Conservation (phyloP, 2,329 filamentous ascomycete genomes). For the Leptodontidium sp. region DNA sequence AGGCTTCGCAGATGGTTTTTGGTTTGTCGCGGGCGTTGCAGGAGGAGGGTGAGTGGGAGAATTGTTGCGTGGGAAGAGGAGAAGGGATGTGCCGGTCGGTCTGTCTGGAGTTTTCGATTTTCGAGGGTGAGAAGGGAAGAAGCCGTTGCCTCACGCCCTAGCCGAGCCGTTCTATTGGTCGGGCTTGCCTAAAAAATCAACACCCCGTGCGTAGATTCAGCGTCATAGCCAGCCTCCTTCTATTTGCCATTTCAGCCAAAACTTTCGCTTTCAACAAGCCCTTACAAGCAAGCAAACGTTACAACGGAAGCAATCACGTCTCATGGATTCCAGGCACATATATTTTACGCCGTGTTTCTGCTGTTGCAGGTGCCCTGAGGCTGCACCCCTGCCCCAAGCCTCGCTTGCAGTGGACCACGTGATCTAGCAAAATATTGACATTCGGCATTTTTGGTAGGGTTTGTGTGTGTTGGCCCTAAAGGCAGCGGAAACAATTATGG, state of each 20-base stretch:
- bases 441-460: background rate
- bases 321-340: background rate
- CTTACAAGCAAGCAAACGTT: background rate
- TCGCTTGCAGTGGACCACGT: background rate
- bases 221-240: background rate
- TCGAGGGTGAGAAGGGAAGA: background rate
- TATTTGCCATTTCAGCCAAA: background rate
- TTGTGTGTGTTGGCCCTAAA: background rate
- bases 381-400: background rate
- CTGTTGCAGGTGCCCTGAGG: background rate
- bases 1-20: background rate
- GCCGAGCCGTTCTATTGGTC: background rate
- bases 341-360: background rate
- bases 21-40: background rate
- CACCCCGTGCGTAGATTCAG: background rate
- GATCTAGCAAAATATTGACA: conserved; percentile 7
- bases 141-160: background rate
- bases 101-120: background rate
- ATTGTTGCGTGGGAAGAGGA: background rate
- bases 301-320: background rate
- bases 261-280: background rate
- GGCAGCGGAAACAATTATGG: background rate
- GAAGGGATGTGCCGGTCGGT: background rate
- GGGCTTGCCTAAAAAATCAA: background rate
- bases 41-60: background rate